Conservation (phyloP, 2,329 filamentous ascomycete genomes). For the Truncatella angustata region DNA sequence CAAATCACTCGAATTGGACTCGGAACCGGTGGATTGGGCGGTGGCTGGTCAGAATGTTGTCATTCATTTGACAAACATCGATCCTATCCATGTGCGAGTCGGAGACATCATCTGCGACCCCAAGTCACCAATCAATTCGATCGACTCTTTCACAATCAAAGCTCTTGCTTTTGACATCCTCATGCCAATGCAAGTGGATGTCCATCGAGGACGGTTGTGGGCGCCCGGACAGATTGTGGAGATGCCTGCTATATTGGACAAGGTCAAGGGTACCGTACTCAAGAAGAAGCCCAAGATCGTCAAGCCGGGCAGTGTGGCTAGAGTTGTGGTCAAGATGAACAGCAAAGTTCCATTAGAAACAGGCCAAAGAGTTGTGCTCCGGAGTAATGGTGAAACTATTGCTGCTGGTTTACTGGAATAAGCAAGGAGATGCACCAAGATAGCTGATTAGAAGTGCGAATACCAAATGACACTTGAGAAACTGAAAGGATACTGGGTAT, state of each 20-base stretch:
- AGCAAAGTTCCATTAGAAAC: conserved; percentile 75
- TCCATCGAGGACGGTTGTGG: conserved; percentile 83
- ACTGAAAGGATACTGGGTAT: too few species aligned
- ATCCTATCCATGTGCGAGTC: conserved; percentile 74
- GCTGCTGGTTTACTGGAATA: conserved; percentile 80
- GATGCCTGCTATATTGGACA: conserved; percentile 74
- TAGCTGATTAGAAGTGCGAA: too few species aligned
- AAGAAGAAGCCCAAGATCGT: conserved; percentile 87
- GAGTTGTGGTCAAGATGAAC: conserved; percentile 73
- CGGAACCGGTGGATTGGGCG: conserved; percentile 76
- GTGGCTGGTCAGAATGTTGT: conserved; percentile 88
- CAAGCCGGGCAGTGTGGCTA: conserved; percentile 73
- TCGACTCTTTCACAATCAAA: conserved; percentile 76
- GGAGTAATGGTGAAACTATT: conserved; percentile 78
- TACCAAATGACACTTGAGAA: too few species aligned
- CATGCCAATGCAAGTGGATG: conserved; percentile 83
- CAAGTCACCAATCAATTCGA: conserved; percentile 63
- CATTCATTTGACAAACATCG: conserved; percentile 82
- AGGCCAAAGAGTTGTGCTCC: conserved; percentile 76
- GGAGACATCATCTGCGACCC: conserved; percentile 85
- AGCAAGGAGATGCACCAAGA: too few species aligned
- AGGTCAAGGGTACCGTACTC: conserved; percentile 67
- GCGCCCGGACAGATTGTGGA: conserved; percentile 71
- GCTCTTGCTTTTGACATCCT: conserved; percentile 87
- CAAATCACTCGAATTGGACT: conserved; percentile 77